These are phyloP conservation scores for Vitellaria paradoxa DNA, from an alignment of 179 eudicot genomes.

Conservation along the genomic window DNA sequence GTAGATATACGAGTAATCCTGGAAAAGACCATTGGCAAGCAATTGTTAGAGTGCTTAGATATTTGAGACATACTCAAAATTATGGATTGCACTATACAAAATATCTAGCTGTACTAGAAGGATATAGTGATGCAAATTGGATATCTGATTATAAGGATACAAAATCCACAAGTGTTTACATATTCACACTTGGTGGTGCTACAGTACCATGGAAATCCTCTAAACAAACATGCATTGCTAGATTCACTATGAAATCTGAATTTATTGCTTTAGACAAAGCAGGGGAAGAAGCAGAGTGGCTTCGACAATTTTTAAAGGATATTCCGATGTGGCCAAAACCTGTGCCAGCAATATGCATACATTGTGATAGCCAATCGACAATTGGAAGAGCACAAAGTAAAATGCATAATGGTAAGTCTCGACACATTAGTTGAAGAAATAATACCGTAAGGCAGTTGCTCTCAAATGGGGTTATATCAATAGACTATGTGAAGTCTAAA, in stretches of 20 bases:
- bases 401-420: slow-evolving; percentile 11
- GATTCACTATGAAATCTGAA: slow-evolving; percentile 1
- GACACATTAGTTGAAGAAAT: slow-evolving; percentile 9
- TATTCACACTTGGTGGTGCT: slow-evolving; percentile 12
- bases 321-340: background rate
- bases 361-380: slow-evolving; percentile 6
- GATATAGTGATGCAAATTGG: slow-evolving; percentile 29
- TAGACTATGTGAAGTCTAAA: slow-evolving; percentile 8
- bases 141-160: slow-evolving; percentile 19
- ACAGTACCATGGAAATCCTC: background rate
- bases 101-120: slow-evolving; percentile 18
- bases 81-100: slow-evolving; percentile 14
- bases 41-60: slow-evolving; percentile 10
- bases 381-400: background rate
- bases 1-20: slow-evolving; percentile 13
- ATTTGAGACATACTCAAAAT: slow-evolving; percentile 13
- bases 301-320: background rate
- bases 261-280: slow-evolving; percentile 5
- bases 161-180: slow-evolving; percentile 23
- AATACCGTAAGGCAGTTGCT: background rate
- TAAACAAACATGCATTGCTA: background rate
- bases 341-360: background rate
- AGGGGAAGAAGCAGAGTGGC: slow-evolving; percentile 8
- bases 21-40: slow-evolving; percentile 16
- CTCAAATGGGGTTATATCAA: background rate